Conservation (phyloP, 805 yeast genomes). For the Blastobotrys muscicola region DNA sequence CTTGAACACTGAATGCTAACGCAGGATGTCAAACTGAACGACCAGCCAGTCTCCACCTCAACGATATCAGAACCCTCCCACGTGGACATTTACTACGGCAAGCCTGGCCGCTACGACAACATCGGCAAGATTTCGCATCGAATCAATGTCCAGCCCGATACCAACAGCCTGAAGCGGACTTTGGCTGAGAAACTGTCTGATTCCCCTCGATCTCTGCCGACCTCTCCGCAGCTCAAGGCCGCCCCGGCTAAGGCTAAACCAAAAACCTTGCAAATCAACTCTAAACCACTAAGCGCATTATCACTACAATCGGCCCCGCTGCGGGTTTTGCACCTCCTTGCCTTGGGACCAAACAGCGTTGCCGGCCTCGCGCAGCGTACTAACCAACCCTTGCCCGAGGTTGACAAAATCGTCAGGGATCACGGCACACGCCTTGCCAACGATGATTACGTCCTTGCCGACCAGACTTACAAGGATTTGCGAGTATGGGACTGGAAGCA, state of each 20-base stretch:
- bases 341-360: slow-evolving; percentile 39
- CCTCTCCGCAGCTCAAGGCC: slow-evolving; percentile 3
- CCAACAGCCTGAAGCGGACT: slow-evolving; percentile 7
- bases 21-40: slow-evolving; percentile 11
- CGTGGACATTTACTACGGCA: slow-evolving; percentile 12
- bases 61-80: slow-evolving; percentile 15
- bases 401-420: slow-evolving; percentile 24
- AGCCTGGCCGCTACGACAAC: background rate
- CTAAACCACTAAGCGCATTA: slow-evolving; percentile 17
- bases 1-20: no score
- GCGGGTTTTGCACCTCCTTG: slow-evolving; percentile 37
- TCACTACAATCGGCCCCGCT: slow-evolving; percentile 19
- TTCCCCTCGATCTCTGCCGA: slow-evolving; percentile 2
- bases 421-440: slow-evolving; percentile 25
- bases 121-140: slow-evolving; percentile 19
- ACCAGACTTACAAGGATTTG: slow-evolving; percentile 22
- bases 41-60: slow-evolving; percentile 7
- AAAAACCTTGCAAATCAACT: slow-evolving; percentile 11
- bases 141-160: slow-evolving; percentile 12
- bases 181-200: slow-evolving; percentile 2
- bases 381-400: slow-evolving; percentile 22
- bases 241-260: slow-evolving; percentile 8
- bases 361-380: slow-evolving; percentile 25
- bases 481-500: slow-evolving; percentile 30
- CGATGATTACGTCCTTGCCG: slow-evolving; percentile 23